Evolutionary conservation across 2,329 filamentous ascomycete genomes (phyloP).

Genomic region (Pseudogymnoascus sp.): DNA sequence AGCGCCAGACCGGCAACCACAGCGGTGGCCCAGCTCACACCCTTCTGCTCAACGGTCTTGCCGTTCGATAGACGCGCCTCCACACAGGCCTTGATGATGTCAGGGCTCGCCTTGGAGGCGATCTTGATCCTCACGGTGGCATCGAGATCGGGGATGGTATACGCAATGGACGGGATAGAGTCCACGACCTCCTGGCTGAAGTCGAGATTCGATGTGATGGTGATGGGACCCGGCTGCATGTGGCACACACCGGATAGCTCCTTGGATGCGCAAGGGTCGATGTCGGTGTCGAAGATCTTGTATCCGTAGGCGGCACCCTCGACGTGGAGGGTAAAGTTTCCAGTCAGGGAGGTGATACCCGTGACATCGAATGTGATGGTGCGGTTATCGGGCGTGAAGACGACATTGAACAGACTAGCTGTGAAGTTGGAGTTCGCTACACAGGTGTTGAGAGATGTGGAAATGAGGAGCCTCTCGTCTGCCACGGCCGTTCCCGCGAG

Average conservation of each 20-base stretch:
- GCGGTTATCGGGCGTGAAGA: conserved; percentile 68
- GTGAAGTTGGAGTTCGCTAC: conserved; percentile 79
- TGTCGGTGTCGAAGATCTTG: conserved; percentile 54
- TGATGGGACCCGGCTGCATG: conserved; percentile 78
- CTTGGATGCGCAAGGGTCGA: conserved; percentile 69
- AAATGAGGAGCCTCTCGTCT: conserved; percentile 64
- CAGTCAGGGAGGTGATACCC: conserved; percentile 75
- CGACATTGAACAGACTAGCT: conserved; percentile 80
- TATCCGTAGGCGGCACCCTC: conserved; percentile 78
- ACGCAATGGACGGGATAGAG: conserved; percentile 74
- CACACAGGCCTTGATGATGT: conserved; percentile 70
- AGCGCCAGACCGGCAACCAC: conserved; percentile 80
- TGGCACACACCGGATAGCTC: conserved; percentile 72
- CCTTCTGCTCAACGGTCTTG: conserved; percentile 82
- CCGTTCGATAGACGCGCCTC: conserved; percentile 84
- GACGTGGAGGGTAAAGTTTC: conserved; percentile 72
- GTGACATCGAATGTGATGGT: conserved; percentile 68
- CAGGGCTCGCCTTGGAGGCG: conserved; percentile 53
- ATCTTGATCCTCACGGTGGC: conserved; percentile 77
- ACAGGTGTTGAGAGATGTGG: conserved; percentile 78
- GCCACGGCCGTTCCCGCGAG: conserved; percentile 33
- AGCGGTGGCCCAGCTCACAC: conserved; percentile 84
- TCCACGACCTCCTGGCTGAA: conserved; percentile 51
- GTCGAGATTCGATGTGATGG: conserved; percentile 63
- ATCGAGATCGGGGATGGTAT: conserved; percentile 84